Evolutionary conservation across 2,329 filamentous ascomycete species (phyloP), one percentile per base, ranked within the genome.

Genomic region (Neonectria faginata): DNA sequence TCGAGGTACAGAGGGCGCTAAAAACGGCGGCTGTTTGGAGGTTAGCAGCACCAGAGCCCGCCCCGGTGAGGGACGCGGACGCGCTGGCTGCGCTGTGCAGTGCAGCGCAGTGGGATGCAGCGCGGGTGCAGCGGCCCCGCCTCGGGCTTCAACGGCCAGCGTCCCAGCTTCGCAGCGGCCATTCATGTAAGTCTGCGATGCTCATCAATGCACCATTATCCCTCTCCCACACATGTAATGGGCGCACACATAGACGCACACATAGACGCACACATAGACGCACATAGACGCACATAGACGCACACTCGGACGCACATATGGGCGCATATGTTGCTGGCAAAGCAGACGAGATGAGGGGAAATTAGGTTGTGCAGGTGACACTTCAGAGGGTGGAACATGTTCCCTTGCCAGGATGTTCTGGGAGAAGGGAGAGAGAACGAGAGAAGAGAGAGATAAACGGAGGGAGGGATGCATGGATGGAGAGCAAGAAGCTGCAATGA

Each of bases 381-480:
- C 52, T 57, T 62, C 53, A 63, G 48, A 44, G 39, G 41, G 55
- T 42, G 47, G 57, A 56, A 55, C 42, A 64, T 51, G 61, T 51
- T 57, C 31, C 31, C 42, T 58, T 55, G 55, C 53, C 22, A 42
- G 60, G 54, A 47, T 62, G 60, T 62, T 62, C 54, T 54, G 20
- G 22, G n/a, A 41, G 31, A 18, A 29, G 33, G 33, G 54, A 58
- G 45, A 29, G 14, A 53, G 54, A 51, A 48, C 39, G 20, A 52
- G 16, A 44, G 29, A 27, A 27, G 31, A n/a, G 11, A 10, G 29
- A 8, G n/a, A 31, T 12, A 5, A 22, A 29, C 14, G 33, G 56
- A 41, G n/a, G 45, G 25, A 16, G 29, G 14, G n/a, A 41, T 3
- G n/a, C 9, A 42, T 42, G 44, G 44, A 22, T 50, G 14, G 36